phyloP scores from a whole-genome alignment of 2,329 filamentous ascomycete species.

The Pseudopithomyces chartarum region DNA sequence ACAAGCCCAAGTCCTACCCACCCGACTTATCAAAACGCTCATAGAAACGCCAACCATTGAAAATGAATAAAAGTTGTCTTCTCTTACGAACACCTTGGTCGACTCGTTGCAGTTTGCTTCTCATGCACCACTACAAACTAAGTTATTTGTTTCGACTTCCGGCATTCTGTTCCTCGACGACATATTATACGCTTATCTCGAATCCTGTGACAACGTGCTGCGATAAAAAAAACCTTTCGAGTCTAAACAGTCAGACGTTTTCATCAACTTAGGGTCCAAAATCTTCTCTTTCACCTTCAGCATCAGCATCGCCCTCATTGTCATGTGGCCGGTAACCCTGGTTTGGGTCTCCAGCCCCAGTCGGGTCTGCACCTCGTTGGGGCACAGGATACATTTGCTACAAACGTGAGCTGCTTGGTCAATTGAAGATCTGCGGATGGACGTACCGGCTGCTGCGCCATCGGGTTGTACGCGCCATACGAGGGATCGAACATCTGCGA shows the following conservation, averaged over 20 bases:
- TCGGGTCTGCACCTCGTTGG: conserved; percentile 45
- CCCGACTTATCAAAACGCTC: conserved; percentile 9
- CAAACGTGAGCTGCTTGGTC: conserved; percentile 6
- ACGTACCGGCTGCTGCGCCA: conserved; percentile 82
- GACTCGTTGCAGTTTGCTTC: neutral
- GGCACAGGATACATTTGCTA: conserved; percentile 46
- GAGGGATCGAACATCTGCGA: conserved; percentile 80
- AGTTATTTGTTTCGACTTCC: neutral
- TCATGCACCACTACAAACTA: neutral
- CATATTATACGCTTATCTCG: neutral
- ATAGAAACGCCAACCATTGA: conserved; percentile 10
- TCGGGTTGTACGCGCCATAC: conserved; percentile 73
- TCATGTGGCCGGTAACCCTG: conserved; percentile 45
- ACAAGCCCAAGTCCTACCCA: conserved; percentile 10
- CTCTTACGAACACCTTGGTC: neutral
- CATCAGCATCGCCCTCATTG: conserved; percentile 44
- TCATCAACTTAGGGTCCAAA: conserved; percentile 32
- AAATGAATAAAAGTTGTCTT: neutral
- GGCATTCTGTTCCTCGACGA: neutral
- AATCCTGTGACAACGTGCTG: neutral
- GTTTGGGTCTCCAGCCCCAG: conserved; percentile 40
- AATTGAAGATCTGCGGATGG: neutral
- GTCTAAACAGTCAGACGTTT: neutral
- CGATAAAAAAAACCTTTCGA: neutral
- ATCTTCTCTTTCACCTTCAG: conserved; percentile 47